Conservation (phyloP, 1,139 yeast genomes). For the Pichia sp. region DNA sequence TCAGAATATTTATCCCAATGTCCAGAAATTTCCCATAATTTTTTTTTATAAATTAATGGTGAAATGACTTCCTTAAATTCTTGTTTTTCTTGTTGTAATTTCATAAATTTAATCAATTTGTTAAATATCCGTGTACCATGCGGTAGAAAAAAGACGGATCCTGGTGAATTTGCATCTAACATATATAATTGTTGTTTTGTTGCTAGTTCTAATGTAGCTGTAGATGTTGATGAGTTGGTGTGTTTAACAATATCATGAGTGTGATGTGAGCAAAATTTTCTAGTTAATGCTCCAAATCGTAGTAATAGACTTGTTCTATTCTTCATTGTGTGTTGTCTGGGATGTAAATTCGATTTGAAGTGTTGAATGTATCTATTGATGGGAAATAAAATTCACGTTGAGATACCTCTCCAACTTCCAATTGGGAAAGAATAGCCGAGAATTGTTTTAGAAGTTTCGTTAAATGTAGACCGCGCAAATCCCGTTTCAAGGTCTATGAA, state of each 20-base stretch:
- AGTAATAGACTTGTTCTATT: not conserved
- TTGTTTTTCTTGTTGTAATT: constrained; percentile 66
- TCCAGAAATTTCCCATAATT: constrained; percentile 87
- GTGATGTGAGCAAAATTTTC: constrained; percentile 8
- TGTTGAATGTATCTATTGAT: not conserved
- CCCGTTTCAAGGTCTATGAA: too few relatives aligned
- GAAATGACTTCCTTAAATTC: constrained; percentile 93
- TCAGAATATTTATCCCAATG: constrained; percentile 95
- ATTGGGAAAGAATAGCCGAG: too few relatives aligned
- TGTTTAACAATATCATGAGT: not conserved
- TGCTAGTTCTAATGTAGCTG: constrained; percentile 44
- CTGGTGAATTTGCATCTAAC: constrained; percentile 77
- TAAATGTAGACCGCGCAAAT: too few relatives aligned
- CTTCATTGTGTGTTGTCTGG: not conserved
- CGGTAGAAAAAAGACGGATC: constrained; percentile 82
- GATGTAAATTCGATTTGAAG: too few relatives aligned
- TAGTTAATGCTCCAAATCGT: not conserved
- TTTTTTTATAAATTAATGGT: constrained; percentile 80
- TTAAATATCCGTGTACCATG: constrained; percentile 87
- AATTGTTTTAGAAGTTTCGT: too few relatives aligned
- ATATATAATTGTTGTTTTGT: constrained; percentile 64
- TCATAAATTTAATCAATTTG: constrained; percentile 73
- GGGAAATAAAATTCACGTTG: not conserved
- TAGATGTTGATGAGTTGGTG: constrained; percentile 19
- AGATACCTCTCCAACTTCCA: not conserved